phyloP scores from a whole-genome alignment of 2,329 filamentous ascomycete species.

The Colletotrichum graminicola region DNA sequence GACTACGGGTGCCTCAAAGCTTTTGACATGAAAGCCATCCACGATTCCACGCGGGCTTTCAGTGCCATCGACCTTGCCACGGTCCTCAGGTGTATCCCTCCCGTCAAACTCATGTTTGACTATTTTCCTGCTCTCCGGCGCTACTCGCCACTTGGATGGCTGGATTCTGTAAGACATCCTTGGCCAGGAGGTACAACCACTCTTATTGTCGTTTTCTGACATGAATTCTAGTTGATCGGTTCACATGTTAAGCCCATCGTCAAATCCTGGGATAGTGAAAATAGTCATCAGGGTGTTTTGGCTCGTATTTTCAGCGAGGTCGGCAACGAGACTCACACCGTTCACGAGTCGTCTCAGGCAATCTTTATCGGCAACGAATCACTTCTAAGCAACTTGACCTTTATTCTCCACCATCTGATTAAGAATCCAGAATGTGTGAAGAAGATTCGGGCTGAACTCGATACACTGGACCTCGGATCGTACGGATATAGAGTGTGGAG shows the following conservation, averaged over 20 bases:
- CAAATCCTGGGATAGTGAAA: constrained; percentile 29
- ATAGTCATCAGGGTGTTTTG: constrained; percentile 23
- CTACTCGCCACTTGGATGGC: constrained; percentile 41
- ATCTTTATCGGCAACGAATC: constrained; percentile 44
- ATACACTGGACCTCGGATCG: constrained; percentile 32
- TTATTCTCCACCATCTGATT: constrained; percentile 38
- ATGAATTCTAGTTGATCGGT: not conserved
- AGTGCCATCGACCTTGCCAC: constrained; percentile 43
- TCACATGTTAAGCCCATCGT: constrained; percentile 19
- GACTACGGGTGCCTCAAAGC: constrained; percentile 36
- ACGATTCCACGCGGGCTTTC: constrained; percentile 41
- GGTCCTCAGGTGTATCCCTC: constrained; percentile 38
- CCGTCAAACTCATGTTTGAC: constrained; percentile 37
- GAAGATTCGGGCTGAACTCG: constrained; percentile 35
- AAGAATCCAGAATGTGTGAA: constrained; percentile 34
- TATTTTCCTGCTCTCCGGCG: constrained; percentile 25
- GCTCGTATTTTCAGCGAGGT: constrained; percentile 34
- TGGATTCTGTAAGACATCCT: constrained; percentile 36
- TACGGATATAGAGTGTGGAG: constrained; percentile 39
- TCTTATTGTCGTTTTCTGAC: not conserved
- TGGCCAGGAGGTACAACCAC: not conserved
- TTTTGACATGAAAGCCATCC: constrained; percentile 28
- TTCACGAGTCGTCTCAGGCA: constrained; percentile 41
- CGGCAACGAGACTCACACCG: constrained; percentile 22
- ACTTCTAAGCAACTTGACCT: constrained; percentile 42